Evolutionary conservation across 768 basidiomycete species (phyloP), one percentile per base, ranked within the genome.

Genomic region (Piloderma croceum): DNA sequence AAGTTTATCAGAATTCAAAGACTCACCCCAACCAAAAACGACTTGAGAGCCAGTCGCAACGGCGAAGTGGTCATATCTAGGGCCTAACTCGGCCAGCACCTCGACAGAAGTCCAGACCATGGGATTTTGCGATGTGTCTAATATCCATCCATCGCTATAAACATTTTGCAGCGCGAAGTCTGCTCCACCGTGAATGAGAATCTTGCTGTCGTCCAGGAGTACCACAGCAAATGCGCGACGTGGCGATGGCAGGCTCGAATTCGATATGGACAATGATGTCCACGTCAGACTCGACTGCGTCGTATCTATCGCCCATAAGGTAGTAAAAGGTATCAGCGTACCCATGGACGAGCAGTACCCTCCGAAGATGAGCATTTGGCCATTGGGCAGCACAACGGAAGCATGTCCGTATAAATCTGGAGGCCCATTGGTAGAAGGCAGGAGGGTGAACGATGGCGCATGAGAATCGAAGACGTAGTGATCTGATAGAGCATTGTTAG

Each of bases 101-200:
- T 63, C 58, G 13, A 81, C 63, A 32, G 51, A 47, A 6, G 63
- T 69, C 88, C 87, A 90, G 2, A 64, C 63, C 68, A 79, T 76
- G 3, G 79, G 75, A 41, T 53, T 68, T 51, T 68, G 63, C 7
- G 64, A 63, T 3, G 76, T 74, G 53, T 82, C 77, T 24, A 83
- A 71, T 39, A 83, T 69, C 80, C 78, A 84, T 12, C 89, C 91
- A 59, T 83, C 82, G 25, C 57, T 65, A 41, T 69, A 73, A n/a
- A 70, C 73, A 3, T 51, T 67, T 2, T 32, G 24, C 31, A 79
- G 63, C 25, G 43, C 53, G 4, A 70, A 74, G 51, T 86, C 78
- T 21, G 76, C 71, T 5, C 91, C 91, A 4, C 91, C 91, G 17
- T 90, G 85, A 12, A 93, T 77, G 41, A 91, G 60, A 17, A 89